phyloP scores from a whole-genome alignment of 2,329 filamentous ascomycete genomes.

The Ophiostoma quercus region DNA sequence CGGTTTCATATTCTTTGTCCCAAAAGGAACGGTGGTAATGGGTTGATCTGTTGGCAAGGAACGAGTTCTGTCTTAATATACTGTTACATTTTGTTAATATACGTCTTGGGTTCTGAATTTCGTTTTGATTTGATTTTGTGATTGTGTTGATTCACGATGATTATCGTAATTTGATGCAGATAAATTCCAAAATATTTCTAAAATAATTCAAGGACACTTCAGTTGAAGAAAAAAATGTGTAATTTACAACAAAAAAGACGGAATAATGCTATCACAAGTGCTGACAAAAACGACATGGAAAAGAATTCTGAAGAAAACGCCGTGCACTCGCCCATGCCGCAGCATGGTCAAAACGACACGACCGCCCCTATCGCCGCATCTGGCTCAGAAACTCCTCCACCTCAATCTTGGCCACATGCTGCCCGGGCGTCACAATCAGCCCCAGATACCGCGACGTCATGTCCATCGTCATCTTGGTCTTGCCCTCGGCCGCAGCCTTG shows the following conservation, averaged over 20 bases:
- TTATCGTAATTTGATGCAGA: no score
- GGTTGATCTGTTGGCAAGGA: constrained; percentile 7
- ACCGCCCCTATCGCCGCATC: constrained; percentile 28
- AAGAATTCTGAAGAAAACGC: no score
- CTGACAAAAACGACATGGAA: no score
- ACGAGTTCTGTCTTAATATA: constrained; percentile 1
- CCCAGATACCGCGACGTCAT: constrained; percentile 85
- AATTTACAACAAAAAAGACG: no score
- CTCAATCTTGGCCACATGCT: constrained; percentile 82
- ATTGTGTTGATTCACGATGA: not conserved
- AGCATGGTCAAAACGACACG: no score
- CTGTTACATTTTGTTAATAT: not conserved
- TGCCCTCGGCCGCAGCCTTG: constrained; percentile 32
- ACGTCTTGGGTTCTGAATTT: not conserved
- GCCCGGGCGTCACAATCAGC: constrained; percentile 80
- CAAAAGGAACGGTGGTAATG: not conserved
- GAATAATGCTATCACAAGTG: no score
- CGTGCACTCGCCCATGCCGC: no score
- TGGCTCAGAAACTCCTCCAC: constrained; percentile 69
- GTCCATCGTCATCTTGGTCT: constrained; percentile 49
- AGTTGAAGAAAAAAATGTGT: no score
- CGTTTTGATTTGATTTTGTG: not conserved
- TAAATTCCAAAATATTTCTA: no score
- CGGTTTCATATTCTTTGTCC: not conserved
- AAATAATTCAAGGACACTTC: no score